Conservation (phyloP, 1,139 yeast species). For the Yamadazyma conglobata region DNA sequence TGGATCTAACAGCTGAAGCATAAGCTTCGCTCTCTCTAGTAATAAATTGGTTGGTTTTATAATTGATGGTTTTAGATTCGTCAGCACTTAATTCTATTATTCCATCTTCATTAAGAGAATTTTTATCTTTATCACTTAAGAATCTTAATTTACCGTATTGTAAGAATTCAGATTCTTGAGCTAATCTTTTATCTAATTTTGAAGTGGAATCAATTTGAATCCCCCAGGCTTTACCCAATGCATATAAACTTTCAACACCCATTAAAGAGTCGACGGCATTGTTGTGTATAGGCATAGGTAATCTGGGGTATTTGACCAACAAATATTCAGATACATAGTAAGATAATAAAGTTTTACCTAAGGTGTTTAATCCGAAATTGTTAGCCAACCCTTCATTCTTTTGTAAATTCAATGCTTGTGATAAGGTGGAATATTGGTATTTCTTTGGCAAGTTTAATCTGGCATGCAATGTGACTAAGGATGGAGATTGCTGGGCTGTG, state of each 20-base stretch:
- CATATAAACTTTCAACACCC: constrained; percentile 60
- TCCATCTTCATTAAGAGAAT: constrained; percentile 45
- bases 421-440: constrained; percentile 65
- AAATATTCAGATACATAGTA: constrained; percentile 76
- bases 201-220: constrained; percentile 69
- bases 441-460: constrained; percentile 61
- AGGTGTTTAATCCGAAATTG: constrained; percentile 74
- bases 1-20: constrained; percentile 64
- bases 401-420: constrained; percentile 64
- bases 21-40: constrained; percentile 38
- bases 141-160: constrained; percentile 66
- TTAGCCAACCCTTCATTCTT: constrained; percentile 53
- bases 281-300: constrained; percentile 76
- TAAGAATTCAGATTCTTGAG: constrained; percentile 64
- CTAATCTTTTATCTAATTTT: constrained; percentile 63
- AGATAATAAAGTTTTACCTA: constrained; percentile 75
- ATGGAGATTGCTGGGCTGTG: constrained; percentile 59
- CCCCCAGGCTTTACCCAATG: constrained; percentile 82
- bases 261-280: constrained; percentile 71
- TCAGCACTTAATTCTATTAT: constrained; percentile 44
- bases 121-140: constrained; percentile 29
- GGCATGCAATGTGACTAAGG: constrained; percentile 74
- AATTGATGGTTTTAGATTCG: constrained; percentile 23
- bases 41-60: constrained; percentile 14
- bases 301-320: constrained; percentile 76